phyloP scores from a whole-genome alignment of 2,329 filamentous ascomycete genomes.

The Fusarium sp. region DNA sequence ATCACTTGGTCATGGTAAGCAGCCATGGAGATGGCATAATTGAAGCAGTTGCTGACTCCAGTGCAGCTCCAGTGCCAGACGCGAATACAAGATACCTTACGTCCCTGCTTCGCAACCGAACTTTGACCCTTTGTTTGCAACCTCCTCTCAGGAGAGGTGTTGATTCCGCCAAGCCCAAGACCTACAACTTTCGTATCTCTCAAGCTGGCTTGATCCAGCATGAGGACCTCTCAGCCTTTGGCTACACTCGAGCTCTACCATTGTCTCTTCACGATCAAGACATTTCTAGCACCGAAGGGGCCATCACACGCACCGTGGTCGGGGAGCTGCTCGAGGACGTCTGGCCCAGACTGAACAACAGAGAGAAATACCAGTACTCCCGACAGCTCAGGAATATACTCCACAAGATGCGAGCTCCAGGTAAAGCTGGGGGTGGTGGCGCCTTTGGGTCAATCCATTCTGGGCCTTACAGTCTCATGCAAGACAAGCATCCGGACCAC shows the following conservation, averaged over 20 bases:
- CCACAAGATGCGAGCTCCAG: conserved; percentile 38
- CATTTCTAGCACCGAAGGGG: conserved; percentile 10
- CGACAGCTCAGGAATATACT: conserved; percentile 51
- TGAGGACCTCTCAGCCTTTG: conserved; percentile 25
- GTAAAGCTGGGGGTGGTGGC: not conserved
- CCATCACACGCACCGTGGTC: conserved; percentile 25
- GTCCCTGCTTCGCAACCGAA: conserved; percentile 38
- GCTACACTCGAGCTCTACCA: conserved; percentile 31
- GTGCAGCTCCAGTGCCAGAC: conserved; percentile 35
- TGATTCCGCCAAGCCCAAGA: conserved; percentile 3
- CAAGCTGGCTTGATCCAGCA: conserved; percentile 43
- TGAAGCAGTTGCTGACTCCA: conserved; percentile 5
- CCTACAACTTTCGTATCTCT: conserved; percentile 38
- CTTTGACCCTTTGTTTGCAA: conserved; percentile 30
- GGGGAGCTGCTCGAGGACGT: conserved; percentile 52
- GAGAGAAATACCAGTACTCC: conserved; percentile 45
- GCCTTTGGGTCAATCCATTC: conserved; percentile 44
- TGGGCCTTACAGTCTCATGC: conserved; percentile 43
- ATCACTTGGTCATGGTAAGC: conserved; percentile 42
- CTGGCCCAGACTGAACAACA: conserved; percentile 45
- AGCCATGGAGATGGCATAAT: not conserved
- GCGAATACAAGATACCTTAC: conserved; percentile 34
- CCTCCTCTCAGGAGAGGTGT: not conserved
- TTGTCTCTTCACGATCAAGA: conserved; percentile 23
- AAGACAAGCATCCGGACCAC: conserved; percentile 49